These are phyloP conservation scores for Gossypium rotundifolium DNA, from an alignment of 345 rosid genomes.

Conservation along the genomic window DNA sequence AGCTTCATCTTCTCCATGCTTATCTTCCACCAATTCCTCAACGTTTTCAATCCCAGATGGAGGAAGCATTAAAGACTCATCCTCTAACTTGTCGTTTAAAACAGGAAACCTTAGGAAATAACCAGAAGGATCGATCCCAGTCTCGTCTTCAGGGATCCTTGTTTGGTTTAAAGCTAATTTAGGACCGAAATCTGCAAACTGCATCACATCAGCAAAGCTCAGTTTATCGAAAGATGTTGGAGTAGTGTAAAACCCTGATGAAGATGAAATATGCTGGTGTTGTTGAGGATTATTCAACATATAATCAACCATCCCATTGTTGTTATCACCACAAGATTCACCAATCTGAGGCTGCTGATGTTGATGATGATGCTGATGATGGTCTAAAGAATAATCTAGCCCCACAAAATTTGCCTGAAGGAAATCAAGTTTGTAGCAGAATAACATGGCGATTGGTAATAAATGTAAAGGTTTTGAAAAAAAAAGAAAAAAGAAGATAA, in stretches of 20 bases:
- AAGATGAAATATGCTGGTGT: slow-evolving; percentile 34
- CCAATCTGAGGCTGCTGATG: slow-evolving; percentile 25
- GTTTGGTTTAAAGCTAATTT: slow-evolving; percentile 62
- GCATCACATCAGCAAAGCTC: slow-evolving; percentile 88
- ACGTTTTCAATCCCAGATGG: slow-evolving; percentile 23
- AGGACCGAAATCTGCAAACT: slow-evolving; percentile 80
- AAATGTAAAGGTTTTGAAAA: slow-evolving; percentile 3
- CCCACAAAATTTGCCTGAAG: slow-evolving; percentile 44
- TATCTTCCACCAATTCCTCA: slow-evolving; percentile 15
- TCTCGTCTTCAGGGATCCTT: slow-evolving; percentile 47
- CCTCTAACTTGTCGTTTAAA: slow-evolving; percentile 45
- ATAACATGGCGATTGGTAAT: slow-evolving; percentile 16
- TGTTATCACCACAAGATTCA: slow-evolving; percentile 26
- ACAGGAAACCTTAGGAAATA: slow-evolving; percentile 87
- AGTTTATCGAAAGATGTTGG: slow-evolving; percentile 56
- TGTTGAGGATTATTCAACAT: slow-evolving; percentile 42
- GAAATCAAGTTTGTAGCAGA: slow-evolving; percentile 22
- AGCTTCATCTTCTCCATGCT: slow-evolving; percentile 34
- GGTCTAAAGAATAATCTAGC: slow-evolving; percentile 41
- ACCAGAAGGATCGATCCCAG: slow-evolving; percentile 74
- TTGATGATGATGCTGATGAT: slow-evolving; percentile 24
- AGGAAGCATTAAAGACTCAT: slow-evolving; percentile 26
- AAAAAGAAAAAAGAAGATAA: not conserved
- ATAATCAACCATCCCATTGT: slow-evolving; percentile 48
- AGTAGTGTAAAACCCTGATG: slow-evolving; percentile 35